A percentile compares a stretch with the other conserved stretches of the same genome.
Conservation (phyloP, 371 early-diverging fungal species). For the Rhizomucor pusillus region DNA sequence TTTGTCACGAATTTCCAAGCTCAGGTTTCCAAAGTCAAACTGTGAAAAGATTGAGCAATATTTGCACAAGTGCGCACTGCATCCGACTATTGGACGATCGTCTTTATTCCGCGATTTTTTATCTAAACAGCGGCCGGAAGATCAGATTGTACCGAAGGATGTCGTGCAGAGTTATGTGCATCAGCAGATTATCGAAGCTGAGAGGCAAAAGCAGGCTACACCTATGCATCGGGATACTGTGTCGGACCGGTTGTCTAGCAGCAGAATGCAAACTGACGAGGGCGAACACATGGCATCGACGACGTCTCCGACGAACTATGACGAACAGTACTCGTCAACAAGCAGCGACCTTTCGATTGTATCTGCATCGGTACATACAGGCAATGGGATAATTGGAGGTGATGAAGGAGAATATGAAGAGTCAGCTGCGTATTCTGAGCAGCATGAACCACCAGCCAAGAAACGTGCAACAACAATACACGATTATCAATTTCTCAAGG, state of each 20-base stretch:
- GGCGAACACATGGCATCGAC: too few relatives aligned
- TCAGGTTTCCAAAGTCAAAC: slow-evolving; percentile 29
- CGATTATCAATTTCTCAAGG: slow-evolving; percentile 53
- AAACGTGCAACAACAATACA: slow-evolving; percentile 11
- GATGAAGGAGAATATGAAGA: too few relatives aligned
- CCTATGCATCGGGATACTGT: too few relatives aligned
- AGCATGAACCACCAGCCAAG: too few relatives aligned
- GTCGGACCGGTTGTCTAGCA: too few relatives aligned
- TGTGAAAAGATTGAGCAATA: slow-evolving; percentile 44
- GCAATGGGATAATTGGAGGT: too few relatives aligned
- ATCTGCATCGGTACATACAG: too few relatives aligned
- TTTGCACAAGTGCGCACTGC: slow-evolving; percentile 34
- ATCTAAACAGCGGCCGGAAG: slow-evolving; percentile 45
- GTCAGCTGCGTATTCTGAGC: neutral
- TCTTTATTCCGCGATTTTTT: slow-evolving; percentile 47
- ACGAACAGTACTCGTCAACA: too few relatives aligned
- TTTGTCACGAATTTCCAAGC: slow-evolving; percentile 12
- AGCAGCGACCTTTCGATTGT: too few relatives aligned
- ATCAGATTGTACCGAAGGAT: slow-evolving; percentile 23
- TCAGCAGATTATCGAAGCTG: slow-evolving; percentile 1
- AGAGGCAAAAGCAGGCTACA: too few relatives aligned
- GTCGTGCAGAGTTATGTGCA: slow-evolving; percentile 22
- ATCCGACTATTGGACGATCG: slow-evolving; percentile 30
- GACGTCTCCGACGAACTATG: too few relatives aligned
- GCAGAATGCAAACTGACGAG: too few relatives aligned